Evolutionary conservation across 2,329 filamentous ascomycete genomes (phyloP), one percentile per base, ranked within the genome.

Genomic region (Aureobasidium mangrovei): DNA sequence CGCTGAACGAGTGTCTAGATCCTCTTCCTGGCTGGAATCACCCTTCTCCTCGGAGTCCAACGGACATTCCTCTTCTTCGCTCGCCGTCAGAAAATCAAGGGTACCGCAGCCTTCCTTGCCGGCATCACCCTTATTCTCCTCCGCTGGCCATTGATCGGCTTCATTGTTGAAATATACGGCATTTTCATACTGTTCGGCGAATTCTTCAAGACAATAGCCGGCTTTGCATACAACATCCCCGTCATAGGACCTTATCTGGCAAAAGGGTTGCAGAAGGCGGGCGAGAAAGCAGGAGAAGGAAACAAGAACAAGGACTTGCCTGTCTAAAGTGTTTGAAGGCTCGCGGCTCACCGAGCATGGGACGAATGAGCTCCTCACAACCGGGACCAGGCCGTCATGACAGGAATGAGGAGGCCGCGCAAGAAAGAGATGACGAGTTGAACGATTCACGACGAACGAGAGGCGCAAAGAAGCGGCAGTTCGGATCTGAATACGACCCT

Each of bases 41-140:
- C 91, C 31, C 86, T 97, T 57, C 94, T 97, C 64, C 95, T 98
- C 73, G 93, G 93, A 41, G 81, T 88, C 27, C 81, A 86, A 70
- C 96, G 96, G 69, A 97, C 93, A 0, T 77, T 91, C 60, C 77
- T 86, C 68, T 98, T 98, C 82, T 98, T 98, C 76, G 88, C 90
- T 49, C 86, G 93, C 58, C 85, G 84, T 63, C 89, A 96, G 68
- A 98, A 98, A 72, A 81, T 88, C 64, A 90, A 90, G 67, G 93
- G 93, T 60, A 96, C 89, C 0, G 84, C 84, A 4, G 91, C 91
- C 12, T 98, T 98, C 74, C 84, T 87, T 63, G 74, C 76, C 3
- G 93, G 93, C 10, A 85, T 98, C 38, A 65, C 83, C 7, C 79
- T 98, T 18, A 98, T 98, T 62, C 75, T 98, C 38, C 70, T 95